Base-by-base conservation (phyloP, 2,329 filamentous ascomycete genomes). In the Colletotrichum falcatum region DNA sequence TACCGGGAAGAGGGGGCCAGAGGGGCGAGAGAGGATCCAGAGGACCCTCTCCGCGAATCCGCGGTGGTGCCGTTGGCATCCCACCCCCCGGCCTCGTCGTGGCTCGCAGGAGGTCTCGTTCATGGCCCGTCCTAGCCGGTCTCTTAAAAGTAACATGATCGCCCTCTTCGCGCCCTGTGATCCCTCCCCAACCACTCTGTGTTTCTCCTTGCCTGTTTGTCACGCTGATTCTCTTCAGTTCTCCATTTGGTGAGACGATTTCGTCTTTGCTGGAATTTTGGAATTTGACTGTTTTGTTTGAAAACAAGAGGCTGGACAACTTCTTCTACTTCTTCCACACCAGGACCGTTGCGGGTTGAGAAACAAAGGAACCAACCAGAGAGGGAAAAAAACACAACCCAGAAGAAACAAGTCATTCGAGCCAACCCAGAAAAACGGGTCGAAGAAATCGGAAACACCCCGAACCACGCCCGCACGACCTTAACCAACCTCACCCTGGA, bases 1-100 rank as follows among this genome's bases (percentile, higher is more conserved):
- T 46, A 48, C 46, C 61, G 60, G 44, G 23, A 59, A 33, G 67
- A 70, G 67, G 51, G 61, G 55, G 39, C 42, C n/a, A n/a, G n/a
- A n/a, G n/a, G n/a, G n/a, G n/a, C n/a, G n/a, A n/a, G n/a, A 44
- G 42, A 44, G 8, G 42, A n/a, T 5, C 42, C 35, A 65, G 48
- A 66, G 62, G 55, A 66, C 39, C 54, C 49, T 62, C 63, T 70
- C 63, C 37, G 67, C 64, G 64, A 64, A 56, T 70, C 63, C 37
- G 67, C 64, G 64, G 67, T 58, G 58, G 56, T 59, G 54, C 64
- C 64, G 56, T 62, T 64, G 67, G 44, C 14, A n/a, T n/a, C n/a
- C n/a, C n/a, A n/a, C 55, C 33, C 30, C 48, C 60, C 67, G 64
- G 58, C 64, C 67, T 39, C 35, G 33, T 59, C 64, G 23, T 55